These are phyloP conservation scores for Ilex aquifolium DNA, from an alignment of 257 asterid genomes.

Conservation along the genomic window DNA sequence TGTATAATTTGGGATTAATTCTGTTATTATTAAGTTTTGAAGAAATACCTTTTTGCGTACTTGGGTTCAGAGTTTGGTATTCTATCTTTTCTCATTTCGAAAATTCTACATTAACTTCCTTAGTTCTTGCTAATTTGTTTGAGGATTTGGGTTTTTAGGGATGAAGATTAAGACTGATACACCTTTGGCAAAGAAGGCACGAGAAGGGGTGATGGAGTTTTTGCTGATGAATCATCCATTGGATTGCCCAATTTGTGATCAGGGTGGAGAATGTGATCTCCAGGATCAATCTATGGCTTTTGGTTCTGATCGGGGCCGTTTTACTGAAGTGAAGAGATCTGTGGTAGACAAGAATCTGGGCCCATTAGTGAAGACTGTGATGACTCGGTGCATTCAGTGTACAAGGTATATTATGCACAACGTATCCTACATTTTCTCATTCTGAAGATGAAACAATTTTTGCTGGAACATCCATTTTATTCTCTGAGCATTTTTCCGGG, in stretches of 20 bases:
- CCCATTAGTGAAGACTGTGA: constrained; percentile 91
- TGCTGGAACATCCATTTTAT: not conserved
- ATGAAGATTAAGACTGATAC: constrained; percentile 97
- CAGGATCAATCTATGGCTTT: constrained; percentile 98
- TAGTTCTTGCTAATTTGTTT: constrained; percentile 5
- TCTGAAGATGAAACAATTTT: not conserved
- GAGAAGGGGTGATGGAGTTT: constrained; percentile 99
- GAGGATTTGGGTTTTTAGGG: constrained; percentile 32
- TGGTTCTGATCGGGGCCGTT: constrained; percentile 96
- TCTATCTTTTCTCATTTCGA: not conserved
- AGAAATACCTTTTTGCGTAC: not conserved
- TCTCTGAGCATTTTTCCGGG: not conserved
- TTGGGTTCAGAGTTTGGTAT: not conserved
- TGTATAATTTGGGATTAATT: no score
- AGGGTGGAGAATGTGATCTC: constrained; percentile 98
- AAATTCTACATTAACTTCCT: no score
- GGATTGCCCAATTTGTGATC: constrained; percentile 98
- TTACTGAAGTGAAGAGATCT: constrained; percentile 88
- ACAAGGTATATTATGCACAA: constrained; percentile 49
- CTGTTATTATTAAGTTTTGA: no score
- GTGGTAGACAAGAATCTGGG: constrained; percentile 98
- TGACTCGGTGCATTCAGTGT: constrained; percentile 95
- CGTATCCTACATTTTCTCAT: constrained; percentile 1
- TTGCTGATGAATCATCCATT: constrained; percentile 92
- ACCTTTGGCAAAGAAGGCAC: constrained; percentile 91